Conservation (phyloP, 305 asterid species). For the Fraxinus sp. region DNA sequence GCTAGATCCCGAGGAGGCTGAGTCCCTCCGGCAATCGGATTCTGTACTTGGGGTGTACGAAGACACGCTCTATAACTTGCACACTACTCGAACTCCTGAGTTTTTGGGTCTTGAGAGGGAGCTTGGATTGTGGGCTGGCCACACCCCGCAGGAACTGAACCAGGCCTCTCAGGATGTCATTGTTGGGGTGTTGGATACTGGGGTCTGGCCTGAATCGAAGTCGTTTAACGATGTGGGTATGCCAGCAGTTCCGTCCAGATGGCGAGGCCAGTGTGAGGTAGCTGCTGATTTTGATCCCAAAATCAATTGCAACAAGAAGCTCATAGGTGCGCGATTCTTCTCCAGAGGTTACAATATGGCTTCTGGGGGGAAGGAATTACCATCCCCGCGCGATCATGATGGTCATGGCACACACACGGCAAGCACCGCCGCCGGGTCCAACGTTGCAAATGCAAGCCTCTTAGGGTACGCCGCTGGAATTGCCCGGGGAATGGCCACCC, state of each 20-base stretch:
- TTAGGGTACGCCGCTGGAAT: slow-evolving; percentile 72
- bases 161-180: slow-evolving; percentile 57
- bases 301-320: slow-evolving; percentile 42
- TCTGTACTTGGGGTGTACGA: slow-evolving; percentile 47
- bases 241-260: slow-evolving; percentile 44
- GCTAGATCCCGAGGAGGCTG: slow-evolving; percentile 40
- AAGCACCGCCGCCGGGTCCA: slow-evolving; percentile 40
- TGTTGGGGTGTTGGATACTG: slow-evolving; percentile 62
- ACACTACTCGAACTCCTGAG: slow-evolving; percentile 63
- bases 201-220: slow-evolving; percentile 65
- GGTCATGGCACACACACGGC: slow-evolving; percentile 51
- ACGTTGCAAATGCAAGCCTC: slow-evolving; percentile 62
- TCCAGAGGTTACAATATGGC: not conserved
- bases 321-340: slow-evolving; percentile 26
- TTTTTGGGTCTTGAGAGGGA: slow-evolving; percentile 47
- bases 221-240: slow-evolving; percentile 41
- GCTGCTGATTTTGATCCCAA: slow-evolving; percentile 49
- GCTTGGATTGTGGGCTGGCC: slow-evolving; percentile 38
- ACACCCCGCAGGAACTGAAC: slow-evolving; percentile 37
- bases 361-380: not conserved
- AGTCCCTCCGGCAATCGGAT: slow-evolving; percentile 45
- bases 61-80: slow-evolving; percentile 48
- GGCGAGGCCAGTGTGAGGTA: slow-evolving; percentile 56
- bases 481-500: slow-evolving; percentile 83
- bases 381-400: slow-evolving; percentile 19